Evolutionary conservation across 2,329 filamentous ascomycete genomes (phyloP).

Genomic region (Fusarium multiceps): DNA sequence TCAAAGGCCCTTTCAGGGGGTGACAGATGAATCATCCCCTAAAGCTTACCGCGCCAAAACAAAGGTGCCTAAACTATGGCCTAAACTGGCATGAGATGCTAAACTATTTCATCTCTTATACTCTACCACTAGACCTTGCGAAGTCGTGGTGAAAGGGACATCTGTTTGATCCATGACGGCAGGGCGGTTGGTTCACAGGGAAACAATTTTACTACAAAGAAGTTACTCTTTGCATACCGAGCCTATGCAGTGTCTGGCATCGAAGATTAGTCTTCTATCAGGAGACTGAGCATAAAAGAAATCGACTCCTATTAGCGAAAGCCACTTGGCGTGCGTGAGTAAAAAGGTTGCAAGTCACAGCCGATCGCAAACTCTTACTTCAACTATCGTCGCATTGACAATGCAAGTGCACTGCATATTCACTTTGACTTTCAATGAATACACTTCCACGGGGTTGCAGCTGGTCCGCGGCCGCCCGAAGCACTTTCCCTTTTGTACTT

Average conservation of each 20-base stretch:
- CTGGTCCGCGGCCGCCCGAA: background rate
- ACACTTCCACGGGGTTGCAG: background rate
- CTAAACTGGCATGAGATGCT: too few relatives aligned
- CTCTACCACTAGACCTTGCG: too few relatives aligned
- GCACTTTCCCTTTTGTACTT: background rate
- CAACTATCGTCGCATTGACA: background rate
- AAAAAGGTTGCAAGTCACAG: background rate
- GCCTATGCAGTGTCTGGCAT: background rate
- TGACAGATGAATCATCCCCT: too few relatives aligned
- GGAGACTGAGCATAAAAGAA: background rate
- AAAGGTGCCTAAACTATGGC: too few relatives aligned
- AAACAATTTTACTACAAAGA: too few relatives aligned
- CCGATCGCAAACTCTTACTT: background rate
- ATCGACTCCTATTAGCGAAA: background rate
- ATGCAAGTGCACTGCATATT: background rate
- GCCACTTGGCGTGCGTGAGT: background rate
- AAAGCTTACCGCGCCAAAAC: rapidly evolving
- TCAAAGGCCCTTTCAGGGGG: too few relatives aligned
- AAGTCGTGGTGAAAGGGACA: background rate
- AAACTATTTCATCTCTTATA: too few relatives aligned
- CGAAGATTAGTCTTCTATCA: background rate
- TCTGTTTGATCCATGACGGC: background rate
- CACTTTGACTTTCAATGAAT: background rate
- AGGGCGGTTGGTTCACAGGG: too few relatives aligned
- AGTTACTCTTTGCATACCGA: background rate